A percentile compares a stretch with the other conserved stretches of the same genome.
These are phyloP conservation scores for Globisporangium megalacanthum DNA, from an alignment of 352 stramenopile species.

Conservation along the genomic window DNA sequence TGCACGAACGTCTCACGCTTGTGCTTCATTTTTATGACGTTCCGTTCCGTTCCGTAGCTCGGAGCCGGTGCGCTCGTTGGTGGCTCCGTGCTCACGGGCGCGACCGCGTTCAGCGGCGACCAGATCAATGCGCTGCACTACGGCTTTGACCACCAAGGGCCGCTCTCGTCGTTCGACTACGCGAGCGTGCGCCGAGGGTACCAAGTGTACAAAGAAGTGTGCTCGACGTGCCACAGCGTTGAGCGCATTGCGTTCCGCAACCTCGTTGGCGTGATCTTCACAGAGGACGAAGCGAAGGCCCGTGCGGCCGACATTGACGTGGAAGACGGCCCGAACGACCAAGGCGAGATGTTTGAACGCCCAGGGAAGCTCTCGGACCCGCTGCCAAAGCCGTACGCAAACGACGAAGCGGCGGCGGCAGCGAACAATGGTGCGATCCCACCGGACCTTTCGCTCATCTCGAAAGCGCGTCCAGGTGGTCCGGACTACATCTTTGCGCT, in stretches of 20 bases:
- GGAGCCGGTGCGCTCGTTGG: conserved; percentile 61
- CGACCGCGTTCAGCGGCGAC: conserved; percentile 80
- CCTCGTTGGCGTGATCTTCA: conserved; percentile 96
- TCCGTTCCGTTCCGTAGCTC: conserved; percentile 25
- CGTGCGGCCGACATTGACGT: conserved; percentile 95
- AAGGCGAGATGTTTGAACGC: conserved; percentile 99
- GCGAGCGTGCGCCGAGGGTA: conserved; percentile 95
- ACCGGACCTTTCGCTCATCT: conserved; percentile 97
- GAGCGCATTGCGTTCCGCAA: conserved; percentile 98
- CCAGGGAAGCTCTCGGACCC: conserved; percentile 96
- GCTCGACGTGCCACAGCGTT: conserved; percentile 96
- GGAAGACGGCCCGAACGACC: conserved; percentile 95
- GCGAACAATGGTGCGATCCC: conserved; percentile 97
- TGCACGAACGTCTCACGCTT: neutral
- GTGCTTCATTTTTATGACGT: neutral
- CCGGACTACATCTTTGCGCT: conserved; percentile 97
- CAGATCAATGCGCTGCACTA: conserved; percentile 86
- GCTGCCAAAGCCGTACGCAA: conserved; percentile 95
- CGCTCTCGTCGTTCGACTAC: conserved; percentile 88
- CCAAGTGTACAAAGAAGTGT: conserved; percentile 99
- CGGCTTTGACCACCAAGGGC: conserved; percentile 84
- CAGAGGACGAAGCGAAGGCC: conserved; percentile 88
- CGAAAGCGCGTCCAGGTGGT: conserved; percentile 94
- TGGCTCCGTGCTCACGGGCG: conserved; percentile 72
- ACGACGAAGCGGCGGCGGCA: conserved; percentile 95